Conservation (phyloP, 73 alveolate species). For the Paraurostyla sp. region DNA sequence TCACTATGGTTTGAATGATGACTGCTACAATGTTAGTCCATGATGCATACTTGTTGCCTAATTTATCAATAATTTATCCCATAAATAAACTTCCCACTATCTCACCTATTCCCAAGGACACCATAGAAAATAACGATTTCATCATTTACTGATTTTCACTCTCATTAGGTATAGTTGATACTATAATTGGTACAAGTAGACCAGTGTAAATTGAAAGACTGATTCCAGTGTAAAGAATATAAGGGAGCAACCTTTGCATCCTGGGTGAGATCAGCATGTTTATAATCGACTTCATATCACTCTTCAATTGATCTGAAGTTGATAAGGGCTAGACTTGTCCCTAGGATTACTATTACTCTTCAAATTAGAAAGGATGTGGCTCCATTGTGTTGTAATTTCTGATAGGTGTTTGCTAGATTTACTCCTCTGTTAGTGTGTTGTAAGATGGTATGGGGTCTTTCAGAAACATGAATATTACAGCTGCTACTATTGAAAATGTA, state of each 20-base stretch:
- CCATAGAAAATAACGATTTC: conserved; percentile 62
- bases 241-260: conserved; percentile 2
- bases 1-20: neutral
- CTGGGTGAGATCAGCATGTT: conserved; percentile 1
- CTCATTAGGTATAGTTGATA: neutral
- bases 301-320: neutral
- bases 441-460: conserved; percentile 19
- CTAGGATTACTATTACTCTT: neutral
- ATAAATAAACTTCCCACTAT: conserved; percentile 43
- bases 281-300: neutral
- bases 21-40: neutral
- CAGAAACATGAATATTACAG: neutral
- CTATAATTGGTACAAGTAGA: conserved; percentile 17
- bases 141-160: conserved; percentile 34
- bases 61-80: conserved; percentile 50
- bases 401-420: neutral
- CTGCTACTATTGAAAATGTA: neutral
- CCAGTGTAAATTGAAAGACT: conserved; percentile 40
- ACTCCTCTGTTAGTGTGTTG: neutral
- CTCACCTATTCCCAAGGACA: conserved; percentile 67
- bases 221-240: conserved; percentile 34
- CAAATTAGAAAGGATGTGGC: neutral
- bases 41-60: conserved; percentile 27
- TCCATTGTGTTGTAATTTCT: conserved; percentile 25
- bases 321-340: neutral